Base-by-base conservation (phyloP, 768 basidiomycete species). In the Trametes villosa region DNA sequence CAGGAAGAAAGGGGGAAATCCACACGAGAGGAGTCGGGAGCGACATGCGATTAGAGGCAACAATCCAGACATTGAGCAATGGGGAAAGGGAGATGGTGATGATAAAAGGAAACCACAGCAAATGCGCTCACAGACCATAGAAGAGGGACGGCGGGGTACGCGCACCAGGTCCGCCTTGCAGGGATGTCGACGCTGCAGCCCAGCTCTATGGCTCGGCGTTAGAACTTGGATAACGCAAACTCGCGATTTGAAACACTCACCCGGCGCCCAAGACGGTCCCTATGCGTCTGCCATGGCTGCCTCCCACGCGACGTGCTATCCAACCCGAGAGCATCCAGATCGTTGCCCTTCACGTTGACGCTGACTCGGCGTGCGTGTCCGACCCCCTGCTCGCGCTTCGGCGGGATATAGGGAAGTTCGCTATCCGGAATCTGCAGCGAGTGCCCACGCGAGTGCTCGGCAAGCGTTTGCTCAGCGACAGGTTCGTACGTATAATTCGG, bases 281-380 rank as follows among this genome's bases (percentile, higher is more conserved):
- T 60, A 31, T 67, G 66, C 33, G 66, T 62, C 60, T 67, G 60
- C 66, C 66, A 67, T 30, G 57, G 49, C 51, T 62, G 42, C 34
- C 65, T 31, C 29, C 34, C 40, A 42, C 29, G 57, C 22, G 54
- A 38, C 42, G 22, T 55, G 29, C 57, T 63, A 57, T 63, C 62
- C 22, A 69, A 53, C 44, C 53, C 67, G 46, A 63, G 57, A 44
- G 65, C 67, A 41, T 69, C 70, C 8, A 61, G 34, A 36, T 69
- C 67, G 60, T 61, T 69, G 62, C 73, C 74, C 67, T 74, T 77
- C 67, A 77, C 57, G 41, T 69, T 60, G 58, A 79, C 73, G 57
- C 75, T 80, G 60, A 79, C 70, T 15, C 79, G 76, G 29, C 74
- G 71, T 12, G 75, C 73, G 40, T 80, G 78, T 6, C 79, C 78